Percentiles rank a stretch among this genome's conserved stretches.
These are phyloP conservation scores for Lolium multiflorum DNA, from an alignment of 176 grass and related monocot genomes.

Conservation along the genomic window DNA sequence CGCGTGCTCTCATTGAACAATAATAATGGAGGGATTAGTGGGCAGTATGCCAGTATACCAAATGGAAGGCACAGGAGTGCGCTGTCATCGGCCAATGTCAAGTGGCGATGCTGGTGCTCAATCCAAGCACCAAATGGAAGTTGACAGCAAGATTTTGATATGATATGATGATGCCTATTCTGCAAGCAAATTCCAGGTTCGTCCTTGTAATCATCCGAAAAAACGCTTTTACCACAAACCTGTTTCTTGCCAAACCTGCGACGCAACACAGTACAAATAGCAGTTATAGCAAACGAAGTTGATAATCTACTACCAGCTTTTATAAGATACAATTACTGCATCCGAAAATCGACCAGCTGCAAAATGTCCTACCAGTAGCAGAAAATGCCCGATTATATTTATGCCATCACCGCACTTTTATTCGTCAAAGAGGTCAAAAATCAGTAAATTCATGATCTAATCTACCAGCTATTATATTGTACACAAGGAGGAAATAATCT, in stretches of 20 bases:
- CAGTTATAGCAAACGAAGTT: not conserved
- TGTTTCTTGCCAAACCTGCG: too few relatives aligned
- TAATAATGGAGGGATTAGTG: not conserved
- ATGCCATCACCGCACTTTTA: not conserved
- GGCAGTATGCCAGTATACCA: not conserved
- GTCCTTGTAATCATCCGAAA: not conserved
- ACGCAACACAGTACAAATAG: not conserved
- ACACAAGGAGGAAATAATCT: not conserved
- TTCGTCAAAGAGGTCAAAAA: slow-evolving; percentile 36
- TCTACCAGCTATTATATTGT: slow-evolving; percentile 40
- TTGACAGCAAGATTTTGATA: not conserved
- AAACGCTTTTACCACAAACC: too few relatives aligned
- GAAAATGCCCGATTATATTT: not conserved
- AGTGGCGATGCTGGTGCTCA: not conserved
- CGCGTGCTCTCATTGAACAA: not conserved
- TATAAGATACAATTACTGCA: too few relatives aligned
- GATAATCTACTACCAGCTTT: not conserved
- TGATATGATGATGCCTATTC: not conserved
- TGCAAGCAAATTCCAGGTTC: not conserved
- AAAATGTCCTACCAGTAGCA: not conserved
- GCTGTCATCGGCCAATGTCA: slow-evolving; percentile 18
- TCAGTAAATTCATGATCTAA: slow-evolving; percentile 35
- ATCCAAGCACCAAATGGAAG: not conserved
- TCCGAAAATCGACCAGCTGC: not conserved
- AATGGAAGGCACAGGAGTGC: not conserved